Percentiles rank a stretch among this genome's conserved stretches.
Conservation (phyloP, 2,329 filamentous ascomycete genomes). For the Drechslerella coelobrocha region DNA sequence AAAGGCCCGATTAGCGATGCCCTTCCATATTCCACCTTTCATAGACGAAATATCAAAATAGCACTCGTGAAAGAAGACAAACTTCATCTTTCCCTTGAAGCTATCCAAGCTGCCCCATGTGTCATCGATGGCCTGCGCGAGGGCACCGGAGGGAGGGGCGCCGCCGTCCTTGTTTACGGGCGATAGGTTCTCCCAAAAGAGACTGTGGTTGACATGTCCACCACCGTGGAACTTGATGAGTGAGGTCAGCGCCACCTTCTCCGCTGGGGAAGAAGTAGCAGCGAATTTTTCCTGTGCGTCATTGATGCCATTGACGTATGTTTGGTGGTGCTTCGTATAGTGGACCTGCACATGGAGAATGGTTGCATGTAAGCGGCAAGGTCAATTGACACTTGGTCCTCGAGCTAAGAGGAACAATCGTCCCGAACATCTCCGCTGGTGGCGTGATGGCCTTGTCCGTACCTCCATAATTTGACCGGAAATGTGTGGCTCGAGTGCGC, state of each 20-base stretch:
- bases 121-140: slow-evolving; percentile 58
- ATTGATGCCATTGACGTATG: slow-evolving; percentile 90
- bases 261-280: slow-evolving; percentile 65
- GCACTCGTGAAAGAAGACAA: background rate
- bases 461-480: slow-evolving; percentile 90
- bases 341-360: slow-evolving; percentile 65
- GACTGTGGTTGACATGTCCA: slow-evolving; percentile 71
- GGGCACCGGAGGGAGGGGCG: slow-evolving; percentile 64
- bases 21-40: background rate
- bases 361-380: background rate
- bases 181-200: slow-evolving; percentile 74
- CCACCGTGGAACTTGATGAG: slow-evolving; percentile 72
- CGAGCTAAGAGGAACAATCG: background rate
- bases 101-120: slow-evolving; percentile 64
- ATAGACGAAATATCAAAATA: background rate
- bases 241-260: slow-evolving; percentile 66
- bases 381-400: background rate
- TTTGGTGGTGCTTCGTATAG: slow-evolving; percentile 92
- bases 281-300: slow-evolving; percentile 74
- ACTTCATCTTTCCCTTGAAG: slow-evolving; percentile 67
- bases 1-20: background rate
- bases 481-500: slow-evolving; percentile 79
- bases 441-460: background rate
- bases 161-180: slow-evolving; percentile 72
- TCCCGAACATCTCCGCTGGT: background rate